Conservation (phyloP, 2,329 filamentous ascomycete species). For the Pezicula carpinea region DNA sequence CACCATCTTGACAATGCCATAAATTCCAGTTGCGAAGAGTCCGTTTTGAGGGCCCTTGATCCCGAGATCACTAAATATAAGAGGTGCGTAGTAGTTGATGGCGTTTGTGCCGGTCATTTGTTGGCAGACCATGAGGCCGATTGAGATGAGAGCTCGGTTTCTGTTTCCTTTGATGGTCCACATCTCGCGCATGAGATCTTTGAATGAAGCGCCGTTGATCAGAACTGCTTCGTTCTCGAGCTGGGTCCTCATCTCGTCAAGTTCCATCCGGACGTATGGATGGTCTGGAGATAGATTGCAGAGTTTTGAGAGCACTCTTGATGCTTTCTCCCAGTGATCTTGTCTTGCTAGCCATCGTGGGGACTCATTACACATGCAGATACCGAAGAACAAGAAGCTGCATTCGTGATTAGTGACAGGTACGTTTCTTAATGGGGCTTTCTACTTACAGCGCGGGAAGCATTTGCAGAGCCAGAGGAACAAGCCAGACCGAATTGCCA, state of each 20-base stretch:
- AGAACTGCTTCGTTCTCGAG: slow-evolving; percentile 46
- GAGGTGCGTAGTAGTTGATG: slow-evolving; percentile 52
- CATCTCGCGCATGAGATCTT: slow-evolving; percentile 57
- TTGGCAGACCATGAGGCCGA: slow-evolving; percentile 63
- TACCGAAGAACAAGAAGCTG: slow-evolving; percentile 56
- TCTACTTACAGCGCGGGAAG: slow-evolving; percentile 49
- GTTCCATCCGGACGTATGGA: slow-evolving; percentile 46
- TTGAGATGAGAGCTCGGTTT: slow-evolving; percentile 59
- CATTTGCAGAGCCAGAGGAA: slow-evolving; percentile 61
- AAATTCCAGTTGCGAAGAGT: slow-evolving; percentile 70
- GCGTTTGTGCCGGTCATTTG: slow-evolving; percentile 60
- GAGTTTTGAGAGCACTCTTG: slow-evolving; percentile 48
- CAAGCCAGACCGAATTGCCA: slow-evolving; percentile 43
- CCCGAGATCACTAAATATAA: slow-evolving; percentile 64
- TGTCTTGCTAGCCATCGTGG: slow-evolving; percentile 64
- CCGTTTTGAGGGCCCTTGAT: slow-evolving; percentile 50
- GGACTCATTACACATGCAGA: slow-evolving; percentile 56
- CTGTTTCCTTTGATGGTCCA: slow-evolving; percentile 53
- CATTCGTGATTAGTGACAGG: too few species aligned
- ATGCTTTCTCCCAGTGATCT: slow-evolving; percentile 63
- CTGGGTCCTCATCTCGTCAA: slow-evolving; percentile 42
- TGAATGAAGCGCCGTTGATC: slow-evolving; percentile 41
- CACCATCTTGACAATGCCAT: slow-evolving; percentile 66
- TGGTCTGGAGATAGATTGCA: slow-evolving; percentile 45
- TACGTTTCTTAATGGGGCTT: too few species aligned